A percentile compares a stretch with the other conserved stretches of the same genome.
Evolutionary conservation across 306 rosid species (phyloP).

Genomic region (Cucurbita argyrosperma): DNA sequence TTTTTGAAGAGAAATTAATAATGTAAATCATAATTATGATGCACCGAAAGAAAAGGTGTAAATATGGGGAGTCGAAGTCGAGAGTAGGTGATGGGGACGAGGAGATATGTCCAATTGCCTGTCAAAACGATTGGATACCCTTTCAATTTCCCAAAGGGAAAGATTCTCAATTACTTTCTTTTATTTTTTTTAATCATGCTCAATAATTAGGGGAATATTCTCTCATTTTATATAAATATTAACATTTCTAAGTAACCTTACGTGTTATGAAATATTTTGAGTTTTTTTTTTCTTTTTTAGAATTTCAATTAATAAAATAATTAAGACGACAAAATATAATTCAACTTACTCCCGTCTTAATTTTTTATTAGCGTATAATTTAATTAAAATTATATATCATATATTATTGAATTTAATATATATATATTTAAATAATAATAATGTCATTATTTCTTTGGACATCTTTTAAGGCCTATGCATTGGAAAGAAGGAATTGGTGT

Average conservation of each 20-base stretch:
- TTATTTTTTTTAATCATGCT: neutral
- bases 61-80: neutral
- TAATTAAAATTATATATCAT: too few relatives aligned
- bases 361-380: neutral
- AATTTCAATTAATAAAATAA: neutral
- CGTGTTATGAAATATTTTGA: neutral
- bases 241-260: neutral
- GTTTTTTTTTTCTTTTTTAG: neutral
- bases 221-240: neutral
- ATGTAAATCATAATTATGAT: neutral
- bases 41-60: neutral
- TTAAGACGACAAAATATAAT: neutral
- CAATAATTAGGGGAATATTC: neutral
- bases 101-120: neutral
- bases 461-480: neutral
- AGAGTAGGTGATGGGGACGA: neutral
- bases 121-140: constrained; percentile 1
- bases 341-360: neutral
- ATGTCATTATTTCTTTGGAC: neutral
- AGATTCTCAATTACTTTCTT: constrained; percentile 1
- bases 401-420: too few relatives aligned
- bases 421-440: too few relatives aligned
- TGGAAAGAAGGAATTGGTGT: neutral
- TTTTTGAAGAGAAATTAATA: neutral
- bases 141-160: constrained; percentile 3